Evolutionary conservation across 2,329 filamentous ascomycete genomes (phyloP).

Genomic region (Fusarium sp.): DNA sequence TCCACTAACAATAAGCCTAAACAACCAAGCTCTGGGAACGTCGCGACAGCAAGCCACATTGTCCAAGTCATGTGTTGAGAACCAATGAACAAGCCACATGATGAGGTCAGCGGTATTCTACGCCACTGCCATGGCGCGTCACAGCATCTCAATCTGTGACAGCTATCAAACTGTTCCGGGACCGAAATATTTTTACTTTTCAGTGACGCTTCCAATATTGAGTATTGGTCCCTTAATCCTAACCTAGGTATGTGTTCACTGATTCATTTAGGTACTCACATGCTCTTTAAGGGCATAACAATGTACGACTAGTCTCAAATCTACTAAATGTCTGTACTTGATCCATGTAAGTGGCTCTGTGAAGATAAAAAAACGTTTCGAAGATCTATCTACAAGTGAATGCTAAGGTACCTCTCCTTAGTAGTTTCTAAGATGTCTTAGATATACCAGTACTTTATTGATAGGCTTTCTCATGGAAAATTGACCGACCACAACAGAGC

Average conservation of each 20-base stretch:
- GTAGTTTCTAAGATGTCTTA: too few species aligned
- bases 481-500: background rate
- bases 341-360: background rate
- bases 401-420: too few species aligned
- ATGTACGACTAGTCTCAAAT: background rate
- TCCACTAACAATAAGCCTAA: background rate
- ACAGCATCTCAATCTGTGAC: slow-evolving; percentile 3
- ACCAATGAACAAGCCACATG: slow-evolving; percentile 20
- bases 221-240: background rate
- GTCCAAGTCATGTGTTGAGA: slow-evolving; percentile 14
- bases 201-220: slow-evolving; percentile 49
- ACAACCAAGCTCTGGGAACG: background rate
- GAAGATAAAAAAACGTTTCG: background rate
- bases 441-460: background rate
- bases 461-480: background rate
- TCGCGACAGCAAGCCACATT: slow-evolving; percentile 18
- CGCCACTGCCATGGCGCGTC: slow-evolving; percentile 6
- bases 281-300: background rate
- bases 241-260: background rate
- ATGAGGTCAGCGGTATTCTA: slow-evolving; percentile 28
- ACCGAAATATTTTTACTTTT: background rate
- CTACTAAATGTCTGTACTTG: background rate
- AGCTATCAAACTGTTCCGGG: background rate
- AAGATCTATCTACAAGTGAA: background rate
- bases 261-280: too few species aligned